These are phyloP conservation scores for Daldinia vernicosa DNA, from an alignment of 495 filamentous ascomycete species.

Conservation along the genomic window DNA sequence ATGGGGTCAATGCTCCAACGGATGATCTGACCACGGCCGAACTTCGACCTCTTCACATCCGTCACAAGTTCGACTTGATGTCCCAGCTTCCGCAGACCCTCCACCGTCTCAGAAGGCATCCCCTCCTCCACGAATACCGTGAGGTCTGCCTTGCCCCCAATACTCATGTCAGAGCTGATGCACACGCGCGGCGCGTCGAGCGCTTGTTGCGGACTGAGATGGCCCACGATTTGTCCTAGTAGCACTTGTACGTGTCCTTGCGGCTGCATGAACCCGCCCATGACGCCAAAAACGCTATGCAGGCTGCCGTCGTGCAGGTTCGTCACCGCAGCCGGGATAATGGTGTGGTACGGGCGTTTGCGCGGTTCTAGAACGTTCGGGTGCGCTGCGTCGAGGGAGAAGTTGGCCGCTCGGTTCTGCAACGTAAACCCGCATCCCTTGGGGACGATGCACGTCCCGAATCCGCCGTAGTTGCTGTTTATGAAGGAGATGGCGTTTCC, in stretches of 20 bases:
- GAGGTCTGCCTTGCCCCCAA: conserved; percentile 47
- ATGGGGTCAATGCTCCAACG: conserved; percentile 70
- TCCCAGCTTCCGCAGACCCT: conserved; percentile 73
- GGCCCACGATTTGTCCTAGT: conserved; percentile 87
- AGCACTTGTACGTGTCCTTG: conserved; percentile 97
- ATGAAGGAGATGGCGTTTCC: conserved; percentile 97
- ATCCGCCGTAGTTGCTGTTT: conserved; percentile 92
- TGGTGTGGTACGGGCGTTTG: conserved; percentile 97
- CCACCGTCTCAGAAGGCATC: conserved; percentile 70
- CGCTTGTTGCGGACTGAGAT: conserved; percentile 85
- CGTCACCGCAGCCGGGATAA: conserved; percentile 92
- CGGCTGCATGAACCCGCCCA: conserved; percentile 99
- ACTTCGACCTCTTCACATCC: conserved; percentile 74
- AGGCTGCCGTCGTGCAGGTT: conserved; percentile 73
- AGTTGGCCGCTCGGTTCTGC: conserved; percentile 92
- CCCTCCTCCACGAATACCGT: conserved; percentile 86
- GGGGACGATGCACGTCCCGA: conserved; percentile 89
- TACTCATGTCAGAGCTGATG: conserved; percentile 72
- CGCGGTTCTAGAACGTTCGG: conserved; percentile 80
- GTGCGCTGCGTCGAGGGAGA: conserved; percentile 70
- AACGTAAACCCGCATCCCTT: conserved; percentile 86
- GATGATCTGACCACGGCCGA: conserved; percentile 93
- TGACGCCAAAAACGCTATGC: conserved; percentile 90
- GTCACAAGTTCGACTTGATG: conserved; percentile 75
- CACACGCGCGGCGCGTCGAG: conserved; percentile 90